Base-by-base conservation (phyloP, 352 stramenopile species). In the Globisporangium cylindrosporum region DNA sequence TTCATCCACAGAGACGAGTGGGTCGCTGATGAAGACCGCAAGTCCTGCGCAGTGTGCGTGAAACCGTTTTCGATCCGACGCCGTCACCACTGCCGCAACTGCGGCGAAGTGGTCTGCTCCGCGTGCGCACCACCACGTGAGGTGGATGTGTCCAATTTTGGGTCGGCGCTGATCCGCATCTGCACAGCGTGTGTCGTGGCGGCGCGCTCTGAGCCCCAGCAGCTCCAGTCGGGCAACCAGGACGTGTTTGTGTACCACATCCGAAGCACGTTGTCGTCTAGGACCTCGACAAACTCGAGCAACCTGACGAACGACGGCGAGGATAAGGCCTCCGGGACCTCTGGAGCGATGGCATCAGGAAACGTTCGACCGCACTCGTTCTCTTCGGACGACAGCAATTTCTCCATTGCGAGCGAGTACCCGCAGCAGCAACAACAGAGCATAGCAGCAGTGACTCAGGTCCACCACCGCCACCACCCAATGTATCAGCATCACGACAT, bases 81-180 rank as follows among this genome's bases (percentile, higher is more conserved):
- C 38, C 80, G 82, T 14, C 86, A 93, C 61, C 82, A 90, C 62
- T 93, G 86, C 64, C 80, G 86, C 22, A 75, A 84, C 65, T 93
- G 86, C 34, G 86, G 86, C 24, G 86, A 93, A 51, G 86, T 93
- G 2, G 84, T 92, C 6, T 93, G 86, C 65, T 78, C 82, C 2
- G 80, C 78, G 5, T 93, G 86, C 29, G 82, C 84, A 22, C 79
- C 81, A n/a, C 73, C 75, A 0, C 80, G 81, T 15, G 76, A 89
- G 34, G 73, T 92, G 0, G 80, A 89, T 46, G 59, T 79, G 22
- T 67, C 56, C 7, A 77, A 56, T 15, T 75, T 74, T 36, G 74
- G 75, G 14, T 34, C 69, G n/a, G 73, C 71, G 34, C 61, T 67
- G 32, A 78, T 84, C 36, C 85, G 85, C 14, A 86, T 93, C 65